Percentiles rank a stretch among this genome's conserved stretches.
These are phyloP conservation scores for Arthrobotrys conoides DNA, from an alignment of 2,329 filamentous ascomycete genomes.

Conservation along the genomic window DNA sequence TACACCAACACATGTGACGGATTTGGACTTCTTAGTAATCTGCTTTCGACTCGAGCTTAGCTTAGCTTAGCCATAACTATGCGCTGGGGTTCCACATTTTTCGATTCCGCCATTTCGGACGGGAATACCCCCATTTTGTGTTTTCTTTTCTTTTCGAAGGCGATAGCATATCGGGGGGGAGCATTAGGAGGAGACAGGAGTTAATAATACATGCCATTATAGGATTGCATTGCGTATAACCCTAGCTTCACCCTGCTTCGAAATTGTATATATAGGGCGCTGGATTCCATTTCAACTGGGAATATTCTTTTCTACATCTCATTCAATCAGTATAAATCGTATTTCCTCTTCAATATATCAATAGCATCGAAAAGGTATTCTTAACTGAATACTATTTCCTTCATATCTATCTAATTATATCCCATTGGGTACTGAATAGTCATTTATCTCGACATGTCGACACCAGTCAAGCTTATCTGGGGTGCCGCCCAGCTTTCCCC, in stretches of 20 bases:
- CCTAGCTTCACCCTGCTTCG: background rate
- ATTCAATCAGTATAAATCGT: background rate
- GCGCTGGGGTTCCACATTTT: background rate
- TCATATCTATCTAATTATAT: background rate
- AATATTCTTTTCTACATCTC: background rate
- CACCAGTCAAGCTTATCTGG: conserved; percentile 45
- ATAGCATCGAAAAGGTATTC: background rate
- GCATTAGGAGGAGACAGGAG: background rate
- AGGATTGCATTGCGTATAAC: background rate
- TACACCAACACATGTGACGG: conserved; percentile 17
- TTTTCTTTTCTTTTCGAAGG: no score
- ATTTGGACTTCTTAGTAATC: conserved; percentile 1
- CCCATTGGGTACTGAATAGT: background rate
- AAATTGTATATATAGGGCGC: conserved; percentile 28
- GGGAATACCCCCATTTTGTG: background rate
- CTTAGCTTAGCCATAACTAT: background rate
- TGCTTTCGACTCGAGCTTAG: background rate
- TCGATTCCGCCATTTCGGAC: background rate
- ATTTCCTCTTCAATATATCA: background rate
- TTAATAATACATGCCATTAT: conserved; percentile 1
- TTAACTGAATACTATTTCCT: background rate
- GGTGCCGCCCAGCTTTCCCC: conserved; percentile 36
- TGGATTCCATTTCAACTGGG: background rate
- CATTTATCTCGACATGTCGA: conserved; percentile 5
- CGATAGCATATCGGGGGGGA: no score